Conservation (phyloP, 2,329 filamentous ascomycete genomes). For the Hymenoscyphus linearis region DNA sequence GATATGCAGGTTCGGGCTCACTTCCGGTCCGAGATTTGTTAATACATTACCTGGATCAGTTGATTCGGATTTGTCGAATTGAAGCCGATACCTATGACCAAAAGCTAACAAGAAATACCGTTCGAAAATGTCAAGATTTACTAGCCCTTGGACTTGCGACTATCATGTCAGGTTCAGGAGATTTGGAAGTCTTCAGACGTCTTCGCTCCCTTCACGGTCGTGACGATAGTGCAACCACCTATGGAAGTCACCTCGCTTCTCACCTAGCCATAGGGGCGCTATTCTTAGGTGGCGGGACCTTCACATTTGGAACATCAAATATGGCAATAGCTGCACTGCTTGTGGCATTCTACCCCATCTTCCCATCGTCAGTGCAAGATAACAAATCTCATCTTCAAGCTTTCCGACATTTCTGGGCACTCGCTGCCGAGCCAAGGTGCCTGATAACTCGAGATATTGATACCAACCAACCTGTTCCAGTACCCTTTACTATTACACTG, state of each 20-base stretch:
- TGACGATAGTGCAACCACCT: conserved; percentile 76
- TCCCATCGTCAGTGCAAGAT: conserved; percentile 83
- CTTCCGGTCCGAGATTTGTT: conserved; percentile 71
- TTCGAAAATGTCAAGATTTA: conserved; percentile 86
- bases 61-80: conserved; percentile 70
- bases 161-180: conserved; percentile 95
- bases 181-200: conserved; percentile 77
- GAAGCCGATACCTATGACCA: conserved; percentile 63
- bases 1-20: conserved; percentile 69
- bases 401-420: conserved; percentile 94
- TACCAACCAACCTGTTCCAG: conserved; percentile 70
- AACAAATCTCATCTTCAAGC: conserved; percentile 94
- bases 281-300: conserved; percentile 87
- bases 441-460: conserved; percentile 83
- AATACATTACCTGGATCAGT: conserved; percentile 78
- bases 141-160: conserved; percentile 76
- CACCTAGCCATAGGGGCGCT: conserved; percentile 88
- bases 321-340: conserved; percentile 81
- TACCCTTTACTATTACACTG: conserved; percentile 58
- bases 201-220: conserved; percentile 84
- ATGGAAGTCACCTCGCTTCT: conserved; percentile 87
- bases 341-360: conserved; percentile 89
- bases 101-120: conserved; percentile 74
- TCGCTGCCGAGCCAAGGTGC: conserved; percentile 85
- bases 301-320: conserved; percentile 85